Percentiles rank a stretch among this genome's conserved stretches.
phyloP scores from a whole-genome alignment of 2,329 filamentous ascomycete genomes.

The Pseudocercospora vitis region DNA sequence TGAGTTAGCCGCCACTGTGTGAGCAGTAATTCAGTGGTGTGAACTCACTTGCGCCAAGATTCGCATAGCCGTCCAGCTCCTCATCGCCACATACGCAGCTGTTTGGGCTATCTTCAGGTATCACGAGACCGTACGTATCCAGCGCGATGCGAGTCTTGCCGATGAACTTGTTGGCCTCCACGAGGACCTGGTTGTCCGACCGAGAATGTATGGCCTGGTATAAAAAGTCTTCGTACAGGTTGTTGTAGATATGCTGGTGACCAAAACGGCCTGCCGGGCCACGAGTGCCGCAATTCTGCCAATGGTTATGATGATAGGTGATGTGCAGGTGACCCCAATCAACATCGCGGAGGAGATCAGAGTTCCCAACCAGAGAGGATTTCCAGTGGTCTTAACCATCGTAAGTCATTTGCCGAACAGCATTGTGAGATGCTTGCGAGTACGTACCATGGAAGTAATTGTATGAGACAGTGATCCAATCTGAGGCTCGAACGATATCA shows the following conservation, averaged over 20 bases:
- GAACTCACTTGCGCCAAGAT: slow-evolving; percentile 53
- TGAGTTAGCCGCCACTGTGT: no score
- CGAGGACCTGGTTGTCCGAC: slow-evolving; percentile 51
- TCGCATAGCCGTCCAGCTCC: slow-evolving; percentile 57
- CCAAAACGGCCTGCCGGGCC: slow-evolving; percentile 53
- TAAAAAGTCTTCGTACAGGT: slow-evolving; percentile 50
- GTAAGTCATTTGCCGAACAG: background rate
- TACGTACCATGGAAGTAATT: slow-evolving; percentile 48
- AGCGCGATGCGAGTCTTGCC: slow-evolving; percentile 52
- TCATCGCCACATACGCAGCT: slow-evolving; percentile 55
- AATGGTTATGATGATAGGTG: slow-evolving; percentile 55
- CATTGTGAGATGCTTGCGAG: background rate
- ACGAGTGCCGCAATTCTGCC: slow-evolving; percentile 49
- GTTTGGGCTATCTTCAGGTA: slow-evolving; percentile 57
- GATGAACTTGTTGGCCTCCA: slow-evolving; percentile 52
- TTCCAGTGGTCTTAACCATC: slow-evolving; percentile 45
- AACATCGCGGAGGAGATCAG: slow-evolving; percentile 42
- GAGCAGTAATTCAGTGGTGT: no score
- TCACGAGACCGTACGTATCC: slow-evolving; percentile 56
- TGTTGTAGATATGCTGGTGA: slow-evolving; percentile 53
- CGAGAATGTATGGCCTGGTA: slow-evolving; percentile 54
- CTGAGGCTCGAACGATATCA: slow-evolving; percentile 48
- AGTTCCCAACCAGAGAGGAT: slow-evolving; percentile 47
- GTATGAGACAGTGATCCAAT: slow-evolving; percentile 51
- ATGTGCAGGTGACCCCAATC: slow-evolving; percentile 50